phyloP scores from a whole-genome alignment of 2,329 filamentous ascomycete species.

The Colletotrichum brevisporum region DNA sequence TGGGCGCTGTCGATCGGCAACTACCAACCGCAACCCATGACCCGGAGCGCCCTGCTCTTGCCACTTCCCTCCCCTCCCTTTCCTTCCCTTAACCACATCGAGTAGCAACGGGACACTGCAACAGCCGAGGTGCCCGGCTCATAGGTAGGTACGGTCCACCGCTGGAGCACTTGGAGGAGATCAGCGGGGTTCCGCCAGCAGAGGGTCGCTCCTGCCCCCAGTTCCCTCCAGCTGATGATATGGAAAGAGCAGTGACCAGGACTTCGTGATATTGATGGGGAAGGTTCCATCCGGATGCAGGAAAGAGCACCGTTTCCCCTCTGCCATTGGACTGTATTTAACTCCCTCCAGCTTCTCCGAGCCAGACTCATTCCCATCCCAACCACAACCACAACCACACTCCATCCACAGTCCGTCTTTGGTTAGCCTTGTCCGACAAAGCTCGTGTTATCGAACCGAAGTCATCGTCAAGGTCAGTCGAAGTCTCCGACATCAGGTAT shows the following conservation, averaged over 20 bases:
- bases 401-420: not conserved
- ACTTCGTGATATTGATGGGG: not conserved
- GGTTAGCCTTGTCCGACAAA: constrained; percentile 2
- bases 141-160: not conserved
- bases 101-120: not conserved
- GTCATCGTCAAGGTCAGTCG: constrained; percentile 10
- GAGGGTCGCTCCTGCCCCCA: constrained; percentile 1
- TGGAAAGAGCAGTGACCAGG: constrained; percentile 3
- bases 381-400: constrained; percentile 2
- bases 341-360: not conserved
- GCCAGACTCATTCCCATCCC: not conserved
- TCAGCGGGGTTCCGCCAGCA: constrained; percentile 30
- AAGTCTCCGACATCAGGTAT: not conserved
- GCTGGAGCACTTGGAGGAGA: not conserved
- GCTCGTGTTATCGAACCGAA: constrained; percentile 8
- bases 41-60: not conserved
- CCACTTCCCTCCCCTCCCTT: not conserved
- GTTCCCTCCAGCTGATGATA: constrained; percentile 4
- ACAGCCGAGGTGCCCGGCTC: constrained; percentile 9
- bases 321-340: not conserved
- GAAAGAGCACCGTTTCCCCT: constrained; percentile 1
- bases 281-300: constrained; percentile 2
- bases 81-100: not conserved
- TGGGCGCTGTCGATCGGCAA: constrained; percentile 23
- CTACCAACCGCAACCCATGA: constrained; percentile 3